Evolutionary conservation across 176 grass and related monocot species (phyloP), one percentile per base, ranked within the genome.

Genomic region (Echinochloa phyllopogon): DNA sequence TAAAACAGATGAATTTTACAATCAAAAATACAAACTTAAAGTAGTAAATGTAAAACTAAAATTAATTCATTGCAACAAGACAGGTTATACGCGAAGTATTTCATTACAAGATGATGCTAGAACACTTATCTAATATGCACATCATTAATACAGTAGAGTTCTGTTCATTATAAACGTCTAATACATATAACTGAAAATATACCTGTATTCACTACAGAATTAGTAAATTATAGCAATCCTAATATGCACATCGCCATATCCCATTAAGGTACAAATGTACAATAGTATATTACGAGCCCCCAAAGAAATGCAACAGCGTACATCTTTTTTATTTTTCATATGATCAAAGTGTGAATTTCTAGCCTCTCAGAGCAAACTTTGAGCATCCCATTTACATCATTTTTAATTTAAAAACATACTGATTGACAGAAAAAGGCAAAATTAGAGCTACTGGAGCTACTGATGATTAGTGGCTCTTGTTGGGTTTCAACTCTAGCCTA

Each of bases 151-250:
- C 36, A 57, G 45, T 71, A 45, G 9, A 63, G 10, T 59, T 75
- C 0, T 25, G 60, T 76, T 69, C 13, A 43, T 81, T 84, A 51
- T 3, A 52, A 81, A 75, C 49, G 33, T 69, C 12, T 29, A 75
- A 60, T 68, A 75, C 40, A 56, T 73, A 67, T 67, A 81, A 69
- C 53, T 61, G 37, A 75, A 23, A 23, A 63, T 82, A 75, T 68
- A 58, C 14, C 13, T 65, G n/a, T 49, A 65, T 74, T 47, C 27
- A 27, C 38, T 72, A 64, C 21, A 12, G 21, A 60, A 79, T 13
- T 24, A 79, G 69, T 61, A 21, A 69, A 70, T 6, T 38, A 85
- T 81, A 39, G 20, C 62, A 70, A 20, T 21, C 65, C 13, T 52
- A 64, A 38, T 86, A 81, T 77, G 29, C 20, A 39, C 47, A 66